Conservation (phyloP, 129 eudicot species). For the Lactuca sativa region DNA sequence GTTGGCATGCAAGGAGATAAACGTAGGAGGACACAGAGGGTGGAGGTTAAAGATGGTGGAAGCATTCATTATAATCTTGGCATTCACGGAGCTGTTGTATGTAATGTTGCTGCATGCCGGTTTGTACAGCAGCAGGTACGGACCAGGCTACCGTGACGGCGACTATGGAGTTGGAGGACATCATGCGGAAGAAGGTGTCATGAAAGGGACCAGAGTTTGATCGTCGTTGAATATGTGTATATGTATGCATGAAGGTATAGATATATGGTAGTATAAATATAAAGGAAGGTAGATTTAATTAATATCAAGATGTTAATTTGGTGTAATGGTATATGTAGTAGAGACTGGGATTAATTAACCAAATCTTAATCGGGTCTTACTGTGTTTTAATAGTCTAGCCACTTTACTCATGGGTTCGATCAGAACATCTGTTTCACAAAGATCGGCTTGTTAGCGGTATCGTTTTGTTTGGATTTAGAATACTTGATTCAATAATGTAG, state of each 20-base stretch:
- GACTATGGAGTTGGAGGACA: conserved; percentile 7
- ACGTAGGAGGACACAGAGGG: conserved; percentile 75
- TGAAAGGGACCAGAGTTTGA: conserved; percentile 18
- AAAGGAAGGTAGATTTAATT: neutral
- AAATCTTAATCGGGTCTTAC: too few species aligned
- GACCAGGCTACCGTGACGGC: conserved; percentile 78
- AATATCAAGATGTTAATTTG: neutral
- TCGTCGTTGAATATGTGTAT: neutral
- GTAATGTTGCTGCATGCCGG: conserved; percentile 75
- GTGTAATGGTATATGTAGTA: too few species aligned
- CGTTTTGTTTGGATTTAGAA: too few species aligned
- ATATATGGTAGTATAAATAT: neutral
- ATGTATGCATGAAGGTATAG: neutral
- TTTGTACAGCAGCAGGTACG: conserved; percentile 65
- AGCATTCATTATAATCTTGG: conserved; percentile 63
- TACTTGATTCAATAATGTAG: too few species aligned
- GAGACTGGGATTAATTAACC: too few species aligned
- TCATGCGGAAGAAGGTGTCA: conserved; percentile 12
- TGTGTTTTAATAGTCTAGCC: too few species aligned
- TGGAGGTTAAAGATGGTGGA: conserved; percentile 81
- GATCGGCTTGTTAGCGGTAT: too few species aligned
- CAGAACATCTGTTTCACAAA: too few species aligned
- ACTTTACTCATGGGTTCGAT: too few species aligned
- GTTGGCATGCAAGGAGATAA: conserved; percentile 94
- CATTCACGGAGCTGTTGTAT: conserved; percentile 58